Evolutionary conservation across 2,329 filamentous ascomycete genomes (phyloP), one percentile per base, ranked within the genome.

Genomic region (Colletotrichum gloeosporioides): DNA sequence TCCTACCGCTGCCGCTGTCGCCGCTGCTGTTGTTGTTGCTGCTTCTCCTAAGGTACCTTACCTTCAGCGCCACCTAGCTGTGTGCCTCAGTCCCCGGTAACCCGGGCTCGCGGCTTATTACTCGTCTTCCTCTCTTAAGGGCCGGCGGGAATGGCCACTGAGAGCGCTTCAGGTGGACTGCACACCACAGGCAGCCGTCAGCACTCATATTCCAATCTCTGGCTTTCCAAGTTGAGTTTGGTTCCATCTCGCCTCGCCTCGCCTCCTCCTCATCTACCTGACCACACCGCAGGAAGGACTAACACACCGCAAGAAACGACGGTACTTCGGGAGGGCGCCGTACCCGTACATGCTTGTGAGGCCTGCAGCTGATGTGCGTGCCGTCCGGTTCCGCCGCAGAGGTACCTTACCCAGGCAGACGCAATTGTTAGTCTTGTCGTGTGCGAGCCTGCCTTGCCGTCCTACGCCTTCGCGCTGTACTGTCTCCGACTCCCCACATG

Each of bases 181-280:
- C 49, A 68, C 29, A 61, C 34, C 34, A 66, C 63, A 76, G 73
- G 69, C 69, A 73, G 55, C 63, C 73, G 69, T 76, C 73, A 68
- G 69, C 71, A 49, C 63, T 63, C 64, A 8, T 29, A 49, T 39
- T 59, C 55, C 27, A 59, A 29, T 25, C 27, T 27, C 13, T 59
- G 27, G 57, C 29, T 31, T 31, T n/a, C 27, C 57, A 62, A 15
- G 61, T 36, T 34, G 7, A 22, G 32, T 36, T 34, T 36, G 22
- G 61, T 39, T 22, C 31, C 12, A 34, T 39, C 31, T 64, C 27
- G 61, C 32, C 32, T 64, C 31, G n/a, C 22, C 31, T 39, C n/a
- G n/a, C n/a, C 22, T 64, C 61, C 31, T 36, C 61, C 31, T 64
- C 32, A n/a, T 32, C 61, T 64, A 62, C 27, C 13, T 62, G 8